phyloP scores from a whole-genome alignment of 495 filamentous ascomycete species.

The Emericellopsis terricola region DNA sequence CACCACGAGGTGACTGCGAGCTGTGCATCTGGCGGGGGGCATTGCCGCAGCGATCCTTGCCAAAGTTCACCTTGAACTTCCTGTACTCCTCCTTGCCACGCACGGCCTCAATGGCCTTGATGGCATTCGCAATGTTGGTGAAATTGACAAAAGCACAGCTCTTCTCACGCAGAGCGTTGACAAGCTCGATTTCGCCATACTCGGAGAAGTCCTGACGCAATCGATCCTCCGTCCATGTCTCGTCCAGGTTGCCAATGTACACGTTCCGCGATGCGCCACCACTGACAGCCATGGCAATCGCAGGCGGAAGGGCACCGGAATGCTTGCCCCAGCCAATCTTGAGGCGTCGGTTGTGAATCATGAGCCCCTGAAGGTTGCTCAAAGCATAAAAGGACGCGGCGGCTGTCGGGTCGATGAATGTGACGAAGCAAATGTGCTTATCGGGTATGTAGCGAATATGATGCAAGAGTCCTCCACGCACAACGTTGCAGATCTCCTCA shows the following conservation, averaged over 20 bases:
- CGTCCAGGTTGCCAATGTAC: constrained; percentile 93
- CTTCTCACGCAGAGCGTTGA: constrained; percentile 94
- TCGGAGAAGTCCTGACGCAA: constrained; percentile 93
- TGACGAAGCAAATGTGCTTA: constrained; percentile 99
- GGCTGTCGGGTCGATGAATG: constrained; percentile 96
- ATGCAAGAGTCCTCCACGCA: constrained; percentile 80
- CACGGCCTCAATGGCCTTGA: constrained; percentile 96
- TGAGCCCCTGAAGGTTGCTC: constrained; percentile 89
- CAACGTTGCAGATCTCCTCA: constrained; percentile 96
- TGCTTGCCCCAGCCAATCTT: constrained; percentile 99
- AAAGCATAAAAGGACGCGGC: constrained; percentile 95
- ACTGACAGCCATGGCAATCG: constrained; percentile 89
- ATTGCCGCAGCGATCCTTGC: constrained; percentile 95
- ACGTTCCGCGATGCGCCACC: constrained; percentile 93
- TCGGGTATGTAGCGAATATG: constrained; percentile 98
- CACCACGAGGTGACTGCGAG: constrained; percentile 20
- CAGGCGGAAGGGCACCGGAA: constrained; percentile 88
- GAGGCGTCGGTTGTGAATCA: constrained; percentile 95
- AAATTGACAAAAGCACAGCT: constrained; percentile 99
- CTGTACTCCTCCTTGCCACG: constrained; percentile 88
- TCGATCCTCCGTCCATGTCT: constrained; percentile 91
- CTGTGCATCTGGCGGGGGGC: constrained; percentile 66
- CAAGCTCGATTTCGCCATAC: constrained; percentile 93
- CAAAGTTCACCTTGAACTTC: constrained; percentile 98
- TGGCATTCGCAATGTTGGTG: constrained; percentile 97